Evolutionary conservation across 495 filamentous ascomycete species (phyloP), one percentile per base, ranked within the genome.

Genomic region (Xylaria cubensis): DNA sequence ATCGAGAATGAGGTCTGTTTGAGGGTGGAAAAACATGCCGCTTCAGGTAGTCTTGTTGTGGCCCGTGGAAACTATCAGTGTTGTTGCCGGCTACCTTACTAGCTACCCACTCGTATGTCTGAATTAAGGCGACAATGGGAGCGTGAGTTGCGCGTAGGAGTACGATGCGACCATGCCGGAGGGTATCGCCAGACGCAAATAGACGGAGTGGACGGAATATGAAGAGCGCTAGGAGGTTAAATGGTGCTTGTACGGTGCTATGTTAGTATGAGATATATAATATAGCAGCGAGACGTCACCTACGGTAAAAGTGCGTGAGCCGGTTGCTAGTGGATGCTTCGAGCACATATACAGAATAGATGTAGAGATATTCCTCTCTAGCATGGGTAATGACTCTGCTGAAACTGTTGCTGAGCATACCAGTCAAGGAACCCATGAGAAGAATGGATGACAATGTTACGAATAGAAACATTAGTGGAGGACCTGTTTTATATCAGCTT

Each of bases 361-460:
- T 90, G 70, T 93, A 95, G n/a, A 94, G 88, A 81, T 95, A 95
- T 81, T 95, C 93, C 80, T 95, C 93, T 70, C 92, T 92, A 15
- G 87, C 85, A 73, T 88, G 84, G 10, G 80, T 81, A 84, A 91
- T 84, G 79, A 98, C 94, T 78, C 92, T 93, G 51, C 91, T 92
- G 74, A 97, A 89, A 77, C 90, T 94, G 85, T 97, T 95, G 74
- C 92, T 95, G 73, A 98, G 89, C 81, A 98, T 89, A 86, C 92
- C 94, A 68, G 97, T 96, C 70, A 97, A 84, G 19, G 93, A 95
- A 50, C 95, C 96, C 74, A 97, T 91, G n/a, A 98, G 86, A 17
- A 97, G 86, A 68, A 97, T 94, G 74, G 95, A 97, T 72, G 93
- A 97, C 79, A 98, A 86, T 42, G 87, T 92, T 41, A 97, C 88